Conservation (phyloP, 2,329 filamentous ascomycete species). For the Microcera coccophila region DNA sequence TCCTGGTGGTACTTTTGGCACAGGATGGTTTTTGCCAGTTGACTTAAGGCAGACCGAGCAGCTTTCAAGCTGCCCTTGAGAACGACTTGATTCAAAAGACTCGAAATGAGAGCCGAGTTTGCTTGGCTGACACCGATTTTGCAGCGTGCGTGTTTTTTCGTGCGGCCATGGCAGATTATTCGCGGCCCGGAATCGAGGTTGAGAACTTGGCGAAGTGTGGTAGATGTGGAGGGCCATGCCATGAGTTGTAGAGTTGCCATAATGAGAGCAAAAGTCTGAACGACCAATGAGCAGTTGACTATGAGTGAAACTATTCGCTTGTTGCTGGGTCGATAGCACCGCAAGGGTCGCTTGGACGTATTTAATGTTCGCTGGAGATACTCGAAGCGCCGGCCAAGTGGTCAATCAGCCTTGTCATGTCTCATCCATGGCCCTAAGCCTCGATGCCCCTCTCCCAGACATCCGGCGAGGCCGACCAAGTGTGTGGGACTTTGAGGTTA, state of each 20-base stretch:
- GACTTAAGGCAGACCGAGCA: slow-evolving; percentile 10
- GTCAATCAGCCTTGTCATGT: neutral
- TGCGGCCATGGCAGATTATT: slow-evolving; percentile 12
- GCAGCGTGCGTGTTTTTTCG: slow-evolving; percentile 3
- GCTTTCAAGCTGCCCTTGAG: slow-evolving; percentile 9
- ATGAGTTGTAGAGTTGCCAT: slow-evolving; percentile 2
- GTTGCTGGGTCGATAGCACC: slow-evolving; percentile 18
- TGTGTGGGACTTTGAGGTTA: too few relatives aligned
- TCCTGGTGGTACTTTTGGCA: slow-evolving; percentile 6
- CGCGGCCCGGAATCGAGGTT: neutral
- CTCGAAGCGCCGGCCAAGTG: slow-evolving; percentile 8
- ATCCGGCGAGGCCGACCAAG: too few relatives aligned
- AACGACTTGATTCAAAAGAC: slow-evolving; percentile 11
- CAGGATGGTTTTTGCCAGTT: slow-evolving; percentile 17
- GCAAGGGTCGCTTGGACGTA: slow-evolving; percentile 4
- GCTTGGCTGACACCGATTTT: neutral
- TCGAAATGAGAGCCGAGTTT: slow-evolving; percentile 4
- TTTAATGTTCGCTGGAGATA: slow-evolving; percentile 11
- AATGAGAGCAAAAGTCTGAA: slow-evolving; percentile 1
- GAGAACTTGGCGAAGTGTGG: slow-evolving; percentile 6
- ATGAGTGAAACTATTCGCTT: neutral
- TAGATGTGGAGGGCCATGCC: slow-evolving; percentile 6
- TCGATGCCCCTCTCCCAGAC: too few relatives aligned
- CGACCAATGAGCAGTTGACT: neutral
- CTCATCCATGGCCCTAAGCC: too few relatives aligned